Evolutionary conservation across 2,329 filamentous ascomycete genomes (phyloP).

Genomic region (Trichoderma citrinoviride): DNA sequence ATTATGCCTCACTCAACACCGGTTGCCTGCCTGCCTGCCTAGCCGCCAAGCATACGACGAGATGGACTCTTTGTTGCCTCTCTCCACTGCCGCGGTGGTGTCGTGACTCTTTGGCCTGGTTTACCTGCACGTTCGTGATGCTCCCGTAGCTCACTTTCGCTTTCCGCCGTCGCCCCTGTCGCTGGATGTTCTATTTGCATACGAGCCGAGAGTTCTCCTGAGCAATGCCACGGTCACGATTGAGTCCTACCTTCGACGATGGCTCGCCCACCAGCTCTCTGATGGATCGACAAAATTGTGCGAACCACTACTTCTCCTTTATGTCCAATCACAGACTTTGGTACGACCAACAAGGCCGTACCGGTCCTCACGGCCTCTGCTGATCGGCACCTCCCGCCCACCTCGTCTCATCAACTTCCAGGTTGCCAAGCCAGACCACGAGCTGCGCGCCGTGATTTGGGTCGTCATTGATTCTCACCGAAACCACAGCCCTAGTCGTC

Average conservation of each 20-base stretch:
- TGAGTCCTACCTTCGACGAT: background rate
- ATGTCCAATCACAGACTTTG: constrained; percentile 12
- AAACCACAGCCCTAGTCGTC: constrained; percentile 12
- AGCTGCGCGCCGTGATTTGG: background rate
- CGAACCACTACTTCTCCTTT: background rate
- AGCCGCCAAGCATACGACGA: constrained; percentile 3
- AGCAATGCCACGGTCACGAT: background rate
- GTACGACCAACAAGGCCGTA: background rate
- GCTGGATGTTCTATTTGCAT: background rate
- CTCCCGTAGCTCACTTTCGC: background rate
- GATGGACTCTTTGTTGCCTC: background rate
- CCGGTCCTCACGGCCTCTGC: background rate
- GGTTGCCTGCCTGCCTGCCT: constrained; percentile 11
- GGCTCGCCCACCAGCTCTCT: background rate
- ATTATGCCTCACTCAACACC: constrained; percentile 6
- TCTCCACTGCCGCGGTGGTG: background rate
- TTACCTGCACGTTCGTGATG: background rate
- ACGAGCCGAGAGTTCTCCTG: constrained; percentile 1
- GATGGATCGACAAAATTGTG: constrained; percentile 8
- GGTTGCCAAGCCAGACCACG: background rate
- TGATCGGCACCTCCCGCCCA: background rate
- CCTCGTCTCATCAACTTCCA: background rate
- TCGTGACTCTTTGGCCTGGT: background rate
- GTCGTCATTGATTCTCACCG: constrained; percentile 12
- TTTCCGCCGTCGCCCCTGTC: background rate